phyloP scores from a whole-genome alignment of 192 early-diverging fungal species.

The Lobosporangium transversale region DNA sequence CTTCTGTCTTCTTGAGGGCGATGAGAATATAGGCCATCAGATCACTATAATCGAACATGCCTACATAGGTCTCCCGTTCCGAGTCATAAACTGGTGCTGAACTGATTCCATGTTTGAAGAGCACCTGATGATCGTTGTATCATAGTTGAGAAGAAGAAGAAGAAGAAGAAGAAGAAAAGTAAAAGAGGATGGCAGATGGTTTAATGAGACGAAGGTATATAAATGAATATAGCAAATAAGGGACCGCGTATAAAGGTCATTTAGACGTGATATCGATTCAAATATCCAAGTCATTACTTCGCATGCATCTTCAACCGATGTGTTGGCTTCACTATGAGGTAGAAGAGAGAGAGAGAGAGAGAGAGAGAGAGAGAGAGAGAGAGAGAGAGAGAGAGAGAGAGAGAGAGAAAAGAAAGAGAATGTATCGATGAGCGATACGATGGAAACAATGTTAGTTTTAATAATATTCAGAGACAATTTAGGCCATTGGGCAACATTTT shows the following conservation, averaged over 20 bases:
- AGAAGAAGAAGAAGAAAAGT: not conserved
- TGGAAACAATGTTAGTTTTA: too few species aligned
- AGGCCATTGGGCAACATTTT: not conserved
- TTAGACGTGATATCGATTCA: too few species aligned
- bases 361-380: too few species aligned
- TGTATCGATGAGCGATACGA: too few species aligned
- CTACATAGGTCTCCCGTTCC: slow-evolving; percentile 65
- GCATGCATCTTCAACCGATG: slow-evolving; percentile 78
- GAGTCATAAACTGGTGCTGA: slow-evolving; percentile 82
- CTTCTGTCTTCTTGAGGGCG: slow-evolving; percentile 61
- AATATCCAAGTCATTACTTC: too few species aligned
- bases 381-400: too few species aligned
- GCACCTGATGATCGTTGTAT: slow-evolving; percentile 28
- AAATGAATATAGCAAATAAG: too few species aligned
- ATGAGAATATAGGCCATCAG: slow-evolving; percentile 79
- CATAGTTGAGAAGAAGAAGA: too few species aligned
- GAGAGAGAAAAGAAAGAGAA: too few species aligned
- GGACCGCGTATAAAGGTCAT: not conserved
- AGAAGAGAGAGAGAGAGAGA: too few species aligned
- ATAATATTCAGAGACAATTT: too few species aligned
- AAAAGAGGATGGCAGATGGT: not conserved
- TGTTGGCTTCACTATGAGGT: slow-evolving; percentile 56
- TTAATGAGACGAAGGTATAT: too few species aligned
- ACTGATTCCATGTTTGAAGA: slow-evolving; percentile 78
- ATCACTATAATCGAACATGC: slow-evolving; percentile 91